Base-by-base conservation (phyloP, 306 rosid species). In the Alnus glutinosa region DNA sequence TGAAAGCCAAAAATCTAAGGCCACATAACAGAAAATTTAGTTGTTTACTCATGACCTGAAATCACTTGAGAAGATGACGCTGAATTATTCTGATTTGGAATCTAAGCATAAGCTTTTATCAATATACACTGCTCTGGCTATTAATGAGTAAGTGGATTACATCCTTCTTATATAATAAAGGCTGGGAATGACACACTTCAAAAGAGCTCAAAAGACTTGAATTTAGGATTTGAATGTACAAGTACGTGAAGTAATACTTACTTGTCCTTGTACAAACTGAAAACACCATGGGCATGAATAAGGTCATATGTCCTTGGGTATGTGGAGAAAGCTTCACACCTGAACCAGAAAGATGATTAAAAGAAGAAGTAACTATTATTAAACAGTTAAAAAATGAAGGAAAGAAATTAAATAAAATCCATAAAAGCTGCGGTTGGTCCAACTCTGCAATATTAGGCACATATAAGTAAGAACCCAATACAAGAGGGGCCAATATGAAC, bases 291-390 rank as follows among this genome's bases (percentile, higher is more conserved):
- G 75, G 97, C 91, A 74, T 92, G 98, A 84, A 95, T 95, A 87
- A 95, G 98, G 79, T 95, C 98, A 36, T 95, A 95, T 34, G 98
- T 95, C 91, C 98, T 90, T 36, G 98, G 98, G 81, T 92, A 95
- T 14, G 96, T 95, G 36, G 98, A 92, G 91, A 95, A 95, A 74
- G 83, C 96, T 84, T 95, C 98, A 4, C 97, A 92, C 98, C 98
- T 95, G 82, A 78, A 84, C 78, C 76, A 80, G 69, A 9, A 80
- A 77, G 49, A 79, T 6, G 19, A 68, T 39, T 42, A 63, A 64
- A 59, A 34, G 73, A n/a, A 13, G 30, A 19, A 80, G 80, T 55
- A 68, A 71, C 55, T 37, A 15, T 30, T 34, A 59, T 18, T 9
- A 54, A 34, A 57, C 28, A 49, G 73, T 46, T 16, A 68, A 70